Evolutionary conservation across 257 asterid species (phyloP).

Genomic region (Mitragyna speciosa): DNA sequence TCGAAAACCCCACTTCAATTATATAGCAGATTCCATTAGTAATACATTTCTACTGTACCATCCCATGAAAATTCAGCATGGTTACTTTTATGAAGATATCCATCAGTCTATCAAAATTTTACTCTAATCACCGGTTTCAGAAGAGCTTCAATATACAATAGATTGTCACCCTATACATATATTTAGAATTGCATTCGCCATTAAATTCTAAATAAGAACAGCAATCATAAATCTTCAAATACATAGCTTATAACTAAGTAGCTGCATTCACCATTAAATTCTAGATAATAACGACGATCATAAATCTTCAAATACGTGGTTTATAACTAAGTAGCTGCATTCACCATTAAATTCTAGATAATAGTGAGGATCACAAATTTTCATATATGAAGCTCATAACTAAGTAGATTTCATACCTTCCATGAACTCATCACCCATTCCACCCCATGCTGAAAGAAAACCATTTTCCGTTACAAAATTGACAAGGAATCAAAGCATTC

Average conservation of each 20-base stretch:
- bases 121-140: too few species aligned
- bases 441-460: constrained; percentile 19
- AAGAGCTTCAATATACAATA: too few species aligned
- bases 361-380: not conserved
- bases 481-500: constrained; percentile 18
- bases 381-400: not conserved
- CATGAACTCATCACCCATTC: constrained; percentile 4
- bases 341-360: not conserved
- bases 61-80: not conserved
- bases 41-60: not conserved
- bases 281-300: not conserved
- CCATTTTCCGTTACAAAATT: constrained; percentile 21
- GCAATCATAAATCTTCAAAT: not conserved
- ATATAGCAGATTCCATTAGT: not conserved
- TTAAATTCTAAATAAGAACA: not conserved
- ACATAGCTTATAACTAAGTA: not conserved
- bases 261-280: too few species aligned
- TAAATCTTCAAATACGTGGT: not conserved
- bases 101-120: not conserved
- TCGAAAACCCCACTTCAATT: not conserved
- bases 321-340: not conserved
- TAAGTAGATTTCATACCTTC: constrained; percentile 12
- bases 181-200: not conserved
- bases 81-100: not conserved
- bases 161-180: not conserved